phyloP scores from a whole-genome alignment of 768 basidiomycete species.

The Terana coerulea region DNA sequence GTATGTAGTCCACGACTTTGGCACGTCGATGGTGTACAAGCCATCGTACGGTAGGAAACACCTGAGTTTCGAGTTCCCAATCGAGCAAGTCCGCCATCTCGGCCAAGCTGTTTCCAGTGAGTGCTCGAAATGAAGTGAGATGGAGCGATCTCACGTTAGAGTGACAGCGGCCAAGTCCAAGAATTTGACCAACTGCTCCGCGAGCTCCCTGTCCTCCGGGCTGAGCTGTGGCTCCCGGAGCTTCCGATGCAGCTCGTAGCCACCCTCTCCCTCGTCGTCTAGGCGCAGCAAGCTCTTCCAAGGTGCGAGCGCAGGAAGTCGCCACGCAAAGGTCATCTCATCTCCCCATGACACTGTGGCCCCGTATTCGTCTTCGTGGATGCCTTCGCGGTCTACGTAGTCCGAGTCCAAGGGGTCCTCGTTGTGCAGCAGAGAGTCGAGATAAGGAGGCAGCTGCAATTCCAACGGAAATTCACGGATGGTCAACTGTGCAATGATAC shows the following conservation, averaged over 20 bases:
- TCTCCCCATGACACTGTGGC: conserved; percentile 54
- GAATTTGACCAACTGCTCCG: conserved; percentile 72
- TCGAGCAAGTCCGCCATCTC: conserved; percentile 80
- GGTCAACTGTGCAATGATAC: conserved; percentile 72
- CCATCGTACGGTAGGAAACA: conserved; percentile 90
- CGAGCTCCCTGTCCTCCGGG: conserved; percentile 62
- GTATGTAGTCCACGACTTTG: conserved; percentile 84
- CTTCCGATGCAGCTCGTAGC: conserved; percentile 56
- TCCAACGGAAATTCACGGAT: conserved; percentile 80
- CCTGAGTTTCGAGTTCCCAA: conserved; percentile 78
- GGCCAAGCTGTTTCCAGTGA: conserved; percentile 45
- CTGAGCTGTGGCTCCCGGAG: conserved; percentile 55
- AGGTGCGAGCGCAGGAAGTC: conserved; percentile 68
- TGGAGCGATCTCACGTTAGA: conserved; percentile 55
- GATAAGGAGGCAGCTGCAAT: conserved; percentile 79
- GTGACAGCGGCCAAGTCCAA: conserved; percentile 70
- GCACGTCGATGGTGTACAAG: conserved; percentile 88
- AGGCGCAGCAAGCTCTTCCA: conserved; percentile 90
- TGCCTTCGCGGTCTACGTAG: conserved; percentile 44
- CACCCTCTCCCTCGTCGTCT: conserved; percentile 52
- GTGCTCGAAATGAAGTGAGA: not conserved
- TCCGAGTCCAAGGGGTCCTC: conserved; percentile 58
- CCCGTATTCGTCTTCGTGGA: conserved; percentile 36
- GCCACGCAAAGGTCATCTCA: conserved; percentile 70
- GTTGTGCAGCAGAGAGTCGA: conserved; percentile 66